These are phyloP conservation scores for Xylaria digitata DNA, from an alignment of 2,329 filamentous ascomycete genomes.

Conservation along the genomic window DNA sequence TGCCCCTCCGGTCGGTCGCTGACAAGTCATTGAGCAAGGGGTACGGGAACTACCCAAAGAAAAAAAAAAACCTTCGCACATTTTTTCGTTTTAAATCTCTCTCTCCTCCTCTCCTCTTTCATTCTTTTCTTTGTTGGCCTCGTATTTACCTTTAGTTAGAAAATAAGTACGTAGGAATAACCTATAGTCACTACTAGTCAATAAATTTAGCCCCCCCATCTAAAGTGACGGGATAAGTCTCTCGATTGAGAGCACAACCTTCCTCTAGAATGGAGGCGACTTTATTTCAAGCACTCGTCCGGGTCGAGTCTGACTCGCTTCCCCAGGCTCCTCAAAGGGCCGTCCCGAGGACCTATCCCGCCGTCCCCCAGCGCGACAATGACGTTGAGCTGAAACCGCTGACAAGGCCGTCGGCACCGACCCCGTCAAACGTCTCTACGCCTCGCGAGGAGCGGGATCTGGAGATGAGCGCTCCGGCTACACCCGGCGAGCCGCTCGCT, in stretches of 20 bases:
- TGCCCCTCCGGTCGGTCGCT: slow-evolving; percentile 22
- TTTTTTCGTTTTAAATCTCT: not conserved
- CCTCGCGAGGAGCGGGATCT: slow-evolving; percentile 44
- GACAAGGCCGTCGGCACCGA: slow-evolving; percentile 27
- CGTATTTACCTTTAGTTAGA: slow-evolving; percentile 14
- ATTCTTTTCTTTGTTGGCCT: not conserved
- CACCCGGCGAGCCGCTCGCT: not conserved
- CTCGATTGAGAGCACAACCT: not conserved
- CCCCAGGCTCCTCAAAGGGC: slow-evolving; percentile 52
- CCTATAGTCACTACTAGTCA: slow-evolving; percentile 23
- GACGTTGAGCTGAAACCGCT: slow-evolving; percentile 40
- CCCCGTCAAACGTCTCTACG: slow-evolving; percentile 30
- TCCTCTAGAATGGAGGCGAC: slow-evolving; percentile 34
- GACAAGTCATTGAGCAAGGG: slow-evolving; percentile 10
- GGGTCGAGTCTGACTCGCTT: slow-evolving; percentile 46
- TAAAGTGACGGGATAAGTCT: slow-evolving; percentile 7
- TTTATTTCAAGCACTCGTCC: slow-evolving; percentile 44
- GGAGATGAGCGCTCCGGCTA: slow-evolving; percentile 42
- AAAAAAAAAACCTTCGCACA: slow-evolving; percentile 11
- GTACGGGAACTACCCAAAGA: not conserved
- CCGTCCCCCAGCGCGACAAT: slow-evolving; percentile 51
- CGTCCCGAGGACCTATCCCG: slow-evolving; percentile 54
- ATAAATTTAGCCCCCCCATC: slow-evolving; percentile 11
- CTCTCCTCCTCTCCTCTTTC: not conserved
- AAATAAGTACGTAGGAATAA: slow-evolving; percentile 4